Base-by-base conservation (phyloP, 2,329 filamentous ascomycete species). In the Pleurostoma richardsiae region DNA sequence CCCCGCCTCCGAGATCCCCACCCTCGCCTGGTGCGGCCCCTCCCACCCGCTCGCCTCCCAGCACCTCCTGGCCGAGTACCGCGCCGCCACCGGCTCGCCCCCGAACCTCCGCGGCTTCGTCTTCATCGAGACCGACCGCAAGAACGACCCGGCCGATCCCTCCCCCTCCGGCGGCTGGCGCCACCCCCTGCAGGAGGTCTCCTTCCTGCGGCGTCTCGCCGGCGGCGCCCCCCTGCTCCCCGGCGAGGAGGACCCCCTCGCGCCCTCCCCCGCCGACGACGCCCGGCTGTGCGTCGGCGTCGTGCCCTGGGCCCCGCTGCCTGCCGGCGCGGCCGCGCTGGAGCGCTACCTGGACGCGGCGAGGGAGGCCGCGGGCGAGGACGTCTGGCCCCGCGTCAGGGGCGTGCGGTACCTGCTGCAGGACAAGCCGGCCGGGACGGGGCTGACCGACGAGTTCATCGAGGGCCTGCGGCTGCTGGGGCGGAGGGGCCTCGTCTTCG, bases 321-420 rank as follows among this genome's bases (percentile, higher is more conserved):
- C 86, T 7, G 80, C 82, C 39, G 82, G 87, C 0, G 61, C 76
- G 0, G 70, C 64, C 5, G 75, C 73, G 1, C 66, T 96, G 60
- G 69, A 78, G 51, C 65, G 68, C 52, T 96, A 95, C 63, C 70
- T 95, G 5, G 65, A 65, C 0, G 59, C 73, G 11, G 87, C 82
- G 3, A 70, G 82, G 60, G 69, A 80, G 51, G 71, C 70, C 45
- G 83, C 85, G 0, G 87, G 85, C 1, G 71, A 74, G 39, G 61
- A 63, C 41, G 75, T 79, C 11, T 94, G 82, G 83, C 56, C 58
- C 40, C 82, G 81, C 63, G 72, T 96, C 29, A 84, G 82, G 49
- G 92, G 91, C 0, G 90, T 95, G 59, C 72, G 92, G 42, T 96
- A 90, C 62, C 69, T 96, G 49, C 67, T 96, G 42, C 90, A 96